Evolutionary conservation across 1,284 basidiomycete genomes (phyloP).

Genomic region (Sutorius eximius): DNA sequence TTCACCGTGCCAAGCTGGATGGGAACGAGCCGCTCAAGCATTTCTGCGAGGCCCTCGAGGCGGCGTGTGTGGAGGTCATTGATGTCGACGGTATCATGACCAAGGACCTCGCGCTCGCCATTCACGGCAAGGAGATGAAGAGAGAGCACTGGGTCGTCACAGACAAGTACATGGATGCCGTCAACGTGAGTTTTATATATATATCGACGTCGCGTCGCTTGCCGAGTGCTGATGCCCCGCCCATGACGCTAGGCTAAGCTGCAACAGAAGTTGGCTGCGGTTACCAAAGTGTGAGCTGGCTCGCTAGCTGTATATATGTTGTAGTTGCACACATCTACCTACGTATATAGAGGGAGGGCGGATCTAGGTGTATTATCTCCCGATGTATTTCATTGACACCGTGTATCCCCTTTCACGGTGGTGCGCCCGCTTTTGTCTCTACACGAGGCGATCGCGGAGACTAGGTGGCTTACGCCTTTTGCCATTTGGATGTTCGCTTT

Average conservation of each 20-base stretch:
- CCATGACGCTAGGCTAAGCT: slow-evolving; percentile 48
- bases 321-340: slow-evolving; percentile 12
- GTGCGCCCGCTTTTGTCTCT: neutral
- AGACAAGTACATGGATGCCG: slow-evolving; percentile 87
- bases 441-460: slow-evolving; percentile 10
- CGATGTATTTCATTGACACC: slow-evolving; percentile 18
- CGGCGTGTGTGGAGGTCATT: slow-evolving; percentile 88
- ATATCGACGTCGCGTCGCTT: neutral
- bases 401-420: neutral
- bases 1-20: slow-evolving; percentile 94
- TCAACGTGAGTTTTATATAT: slow-evolving; percentile 65
- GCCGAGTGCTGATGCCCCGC: slow-evolving; percentile 18
- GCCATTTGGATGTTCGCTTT: neutral
- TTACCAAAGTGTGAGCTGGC: slow-evolving; percentile 18
- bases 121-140: slow-evolving; percentile 90
- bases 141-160: slow-evolving; percentile 94
- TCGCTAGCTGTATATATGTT: slow-evolving; percentile 6
- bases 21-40: slow-evolving; percentile 71
- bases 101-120: slow-evolving; percentile 93
- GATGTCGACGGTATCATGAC: slow-evolving; percentile 93
- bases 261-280: slow-evolving; percentile 49
- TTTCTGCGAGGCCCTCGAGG: slow-evolving; percentile 86
- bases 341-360: slow-evolving; percentile 11
- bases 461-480: neutral
- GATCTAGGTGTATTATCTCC: slow-evolving; percentile 25